A percentile compares a stretch with the other conserved stretches of the same genome.
phyloP scores from a whole-genome alignment of 169 alveolate genomes.

The Perkinsus marinus region DNA sequence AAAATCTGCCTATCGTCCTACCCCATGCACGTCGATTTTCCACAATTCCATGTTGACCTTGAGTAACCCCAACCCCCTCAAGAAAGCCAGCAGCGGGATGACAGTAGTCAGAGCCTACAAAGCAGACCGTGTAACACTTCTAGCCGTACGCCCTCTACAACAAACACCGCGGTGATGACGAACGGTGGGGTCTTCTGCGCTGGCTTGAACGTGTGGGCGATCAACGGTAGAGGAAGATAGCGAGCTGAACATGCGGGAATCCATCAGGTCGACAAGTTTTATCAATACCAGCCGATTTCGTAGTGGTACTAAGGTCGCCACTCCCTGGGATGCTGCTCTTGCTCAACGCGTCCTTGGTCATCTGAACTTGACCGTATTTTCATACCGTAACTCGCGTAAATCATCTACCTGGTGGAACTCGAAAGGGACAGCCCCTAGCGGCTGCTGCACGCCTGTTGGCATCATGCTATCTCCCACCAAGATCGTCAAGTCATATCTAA shows the following conservation, averaged over 20 bases:
- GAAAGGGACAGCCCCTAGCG: background rate
- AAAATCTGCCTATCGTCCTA: background rate
- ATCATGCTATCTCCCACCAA: background rate
- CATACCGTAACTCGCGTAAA: background rate
- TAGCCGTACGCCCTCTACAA: background rate
- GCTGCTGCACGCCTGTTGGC: background rate
- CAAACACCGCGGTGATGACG: background rate
- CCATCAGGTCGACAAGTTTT: too few species aligned
- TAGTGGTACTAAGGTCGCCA: background rate
- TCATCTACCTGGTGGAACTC: background rate
- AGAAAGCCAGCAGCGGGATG: background rate
- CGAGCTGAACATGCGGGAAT: too few species aligned
- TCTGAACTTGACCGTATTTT: background rate
- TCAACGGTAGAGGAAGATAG: background rate
- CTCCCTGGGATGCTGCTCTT: background rate
- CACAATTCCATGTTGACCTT: background rate
- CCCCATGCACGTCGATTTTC: background rate
- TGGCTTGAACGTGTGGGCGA: background rate
- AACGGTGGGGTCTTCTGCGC: background rate
- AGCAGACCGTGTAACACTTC: background rate
- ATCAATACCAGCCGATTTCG: background rate
- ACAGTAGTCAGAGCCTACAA: background rate
- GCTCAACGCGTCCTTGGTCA: background rate
- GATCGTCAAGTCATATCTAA: background rate
- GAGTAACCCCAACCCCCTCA: background rate